Percentiles rank a stretch among this genome's conserved stretches.
Evolutionary conservation across 108 stramenopile genomes (phyloP).

Genomic region (Skeletonema marinoi): DNA sequence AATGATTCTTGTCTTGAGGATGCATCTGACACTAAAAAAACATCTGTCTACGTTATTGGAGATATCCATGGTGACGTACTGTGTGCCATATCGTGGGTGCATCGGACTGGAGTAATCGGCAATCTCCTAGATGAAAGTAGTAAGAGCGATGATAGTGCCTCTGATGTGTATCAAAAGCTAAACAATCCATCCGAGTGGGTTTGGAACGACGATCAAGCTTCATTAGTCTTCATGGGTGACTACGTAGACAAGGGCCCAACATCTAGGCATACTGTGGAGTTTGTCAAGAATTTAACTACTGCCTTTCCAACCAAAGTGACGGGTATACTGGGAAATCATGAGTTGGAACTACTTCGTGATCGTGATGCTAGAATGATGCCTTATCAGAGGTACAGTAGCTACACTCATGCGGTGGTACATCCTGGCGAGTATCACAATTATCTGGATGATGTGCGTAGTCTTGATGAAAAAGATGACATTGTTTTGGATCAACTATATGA

Average conservation of each 20-base stretch:
- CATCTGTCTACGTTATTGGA: conserved; percentile 55
- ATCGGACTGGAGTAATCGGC: conserved; percentile 49
- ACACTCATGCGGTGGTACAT: conserved; percentile 60
- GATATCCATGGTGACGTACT: conserved; percentile 62
- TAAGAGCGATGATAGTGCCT: not conserved
- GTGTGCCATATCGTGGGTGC: conserved; percentile 60
- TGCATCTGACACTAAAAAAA: not conserved
- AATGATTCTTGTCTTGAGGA: conserved; percentile 7
- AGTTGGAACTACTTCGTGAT: conserved; percentile 61
- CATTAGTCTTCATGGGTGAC: conserved; percentile 66
- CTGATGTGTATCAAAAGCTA: conserved; percentile 14
- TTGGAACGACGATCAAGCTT: conserved; percentile 38
- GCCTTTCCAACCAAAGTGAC: conserved; percentile 53
- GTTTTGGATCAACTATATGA: conserved; percentile 58
- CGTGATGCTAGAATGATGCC: conserved; percentile 35
- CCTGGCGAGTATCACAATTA: conserved; percentile 65
- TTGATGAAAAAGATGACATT: conserved; percentile 52
- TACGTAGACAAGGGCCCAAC: conserved; percentile 72
- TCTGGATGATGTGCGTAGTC: conserved; percentile 11
- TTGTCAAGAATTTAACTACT: conserved; percentile 51
- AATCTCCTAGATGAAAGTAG: conserved; percentile 26
- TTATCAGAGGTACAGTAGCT: conserved; percentile 25
- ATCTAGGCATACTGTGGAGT: conserved; percentile 56
- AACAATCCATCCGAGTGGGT: conserved; percentile 29
- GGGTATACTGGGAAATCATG: conserved; percentile 68